Conservation (phyloP, 2,329 filamentous ascomycete genomes). For the Diaporthe sp. region DNA sequence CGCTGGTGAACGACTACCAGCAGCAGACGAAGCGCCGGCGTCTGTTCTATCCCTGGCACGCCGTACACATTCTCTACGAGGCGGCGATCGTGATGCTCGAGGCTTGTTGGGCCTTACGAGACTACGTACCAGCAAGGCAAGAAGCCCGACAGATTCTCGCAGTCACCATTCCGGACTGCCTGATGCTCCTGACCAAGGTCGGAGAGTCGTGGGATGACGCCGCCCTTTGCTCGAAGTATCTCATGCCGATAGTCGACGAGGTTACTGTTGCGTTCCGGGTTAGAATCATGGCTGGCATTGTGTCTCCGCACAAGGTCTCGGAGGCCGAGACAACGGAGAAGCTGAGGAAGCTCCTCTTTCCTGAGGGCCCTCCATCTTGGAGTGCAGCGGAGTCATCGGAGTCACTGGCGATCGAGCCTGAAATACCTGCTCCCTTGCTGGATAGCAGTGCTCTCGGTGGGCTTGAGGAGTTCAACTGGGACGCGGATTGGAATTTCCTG, state of each 20-base stretch:
- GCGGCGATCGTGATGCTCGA: conserved; percentile 33
- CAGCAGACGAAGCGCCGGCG: conserved; percentile 28
- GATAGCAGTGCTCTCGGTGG: background rate
- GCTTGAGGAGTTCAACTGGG: conserved; percentile 32
- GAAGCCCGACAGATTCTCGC: conserved; percentile 26
- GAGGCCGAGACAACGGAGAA: conserved; percentile 30
- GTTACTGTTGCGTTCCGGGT: conserved; percentile 31
- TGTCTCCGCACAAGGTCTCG: background rate
- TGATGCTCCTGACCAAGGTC: conserved; percentile 30
- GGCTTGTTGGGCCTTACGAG: conserved; percentile 34
- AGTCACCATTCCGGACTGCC: conserved; percentile 29
- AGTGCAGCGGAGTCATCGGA: conserved; percentile 4
- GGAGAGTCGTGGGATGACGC: conserved; percentile 33
- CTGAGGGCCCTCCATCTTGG: conserved; percentile 26
- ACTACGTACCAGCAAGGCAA: conserved; percentile 19
- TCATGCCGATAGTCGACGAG: conserved; percentile 29
- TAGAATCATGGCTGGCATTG: conserved; percentile 15
- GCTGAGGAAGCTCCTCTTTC: conserved; percentile 30
- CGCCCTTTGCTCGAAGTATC: conserved; percentile 15
- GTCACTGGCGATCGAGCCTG: background rate
- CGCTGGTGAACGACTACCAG: conserved; percentile 30
- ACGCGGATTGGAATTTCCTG: conserved; percentile 34
- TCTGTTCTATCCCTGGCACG: conserved; percentile 36
- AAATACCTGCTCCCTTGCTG: background rate
- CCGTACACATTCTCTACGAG: conserved; percentile 34